Conservation (phyloP, 768 basidiomycete genomes). For the Psilocybe cyanescens region DNA sequence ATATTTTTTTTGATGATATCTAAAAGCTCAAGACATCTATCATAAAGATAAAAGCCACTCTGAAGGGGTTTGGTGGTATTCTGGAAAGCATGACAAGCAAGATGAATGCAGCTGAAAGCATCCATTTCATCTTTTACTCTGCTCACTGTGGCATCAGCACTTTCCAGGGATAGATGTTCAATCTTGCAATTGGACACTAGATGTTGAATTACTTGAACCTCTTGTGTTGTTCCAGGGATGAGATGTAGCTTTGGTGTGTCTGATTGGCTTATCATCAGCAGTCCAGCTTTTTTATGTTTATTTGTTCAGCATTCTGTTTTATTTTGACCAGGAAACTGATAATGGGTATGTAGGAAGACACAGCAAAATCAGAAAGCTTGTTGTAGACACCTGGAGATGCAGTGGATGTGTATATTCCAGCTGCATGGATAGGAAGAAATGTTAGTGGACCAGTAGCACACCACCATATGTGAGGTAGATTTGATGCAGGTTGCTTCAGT, state of each 20-base stretch:
- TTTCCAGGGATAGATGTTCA: too few relatives aligned
- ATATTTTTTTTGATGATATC: not conserved
- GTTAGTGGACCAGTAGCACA: constrained; percentile 17
- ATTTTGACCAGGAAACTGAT: constrained; percentile 2
- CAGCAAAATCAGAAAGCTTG: constrained; percentile 12
- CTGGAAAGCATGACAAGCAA: constrained; percentile 8
- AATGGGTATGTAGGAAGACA: constrained; percentile 20
- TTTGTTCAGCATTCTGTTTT: not conserved
- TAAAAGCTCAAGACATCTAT: not conserved
- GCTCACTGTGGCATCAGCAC: not conserved
- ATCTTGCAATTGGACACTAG: too few relatives aligned
- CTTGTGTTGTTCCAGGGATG: too few relatives aligned
- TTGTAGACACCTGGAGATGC: not conserved
- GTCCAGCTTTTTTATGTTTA: not conserved
- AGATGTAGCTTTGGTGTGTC: constrained; percentile 1
- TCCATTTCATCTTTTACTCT: not conserved
- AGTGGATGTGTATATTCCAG: constrained; percentile 2
- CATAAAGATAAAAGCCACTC: too few relatives aligned
- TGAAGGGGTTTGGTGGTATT: too few relatives aligned
- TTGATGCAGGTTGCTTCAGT: not conserved
- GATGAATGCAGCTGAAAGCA: not conserved
- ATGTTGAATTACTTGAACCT: too few relatives aligned
- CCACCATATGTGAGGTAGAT: constrained; percentile 17
- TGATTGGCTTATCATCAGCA: constrained; percentile 13
- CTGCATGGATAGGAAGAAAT: constrained; percentile 18